phyloP scores from a whole-genome alignment of 2,329 filamentous ascomycete genomes.

The Ceratocystis harringtonii region DNA sequence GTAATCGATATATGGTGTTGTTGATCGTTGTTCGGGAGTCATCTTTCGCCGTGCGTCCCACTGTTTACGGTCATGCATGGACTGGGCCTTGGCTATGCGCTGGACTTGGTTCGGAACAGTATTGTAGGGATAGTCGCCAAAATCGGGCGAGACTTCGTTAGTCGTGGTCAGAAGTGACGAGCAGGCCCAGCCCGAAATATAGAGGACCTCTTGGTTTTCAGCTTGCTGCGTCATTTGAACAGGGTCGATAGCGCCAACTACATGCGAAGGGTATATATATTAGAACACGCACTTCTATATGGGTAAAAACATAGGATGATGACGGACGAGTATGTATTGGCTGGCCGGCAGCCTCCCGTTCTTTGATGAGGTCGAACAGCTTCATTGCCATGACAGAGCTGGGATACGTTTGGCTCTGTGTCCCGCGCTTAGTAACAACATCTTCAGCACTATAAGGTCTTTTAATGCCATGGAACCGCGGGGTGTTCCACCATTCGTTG shows the following conservation, averaged over 20 bases:
- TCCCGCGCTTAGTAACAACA: constrained; percentile 84
- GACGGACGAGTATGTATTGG: constrained; percentile 83
- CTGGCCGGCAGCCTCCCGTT: constrained; percentile 61
- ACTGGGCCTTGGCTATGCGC: constrained; percentile 88
- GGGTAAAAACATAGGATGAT: neutral
- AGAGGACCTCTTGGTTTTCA: constrained; percentile 85
- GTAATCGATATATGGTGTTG: constrained; percentile 78
- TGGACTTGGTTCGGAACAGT: constrained; percentile 98
- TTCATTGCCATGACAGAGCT: constrained; percentile 93
- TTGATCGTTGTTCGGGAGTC: constrained; percentile 53
- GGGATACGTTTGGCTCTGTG: constrained; percentile 73
- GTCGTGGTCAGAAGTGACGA: constrained; percentile 84
- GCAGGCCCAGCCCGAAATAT: constrained; percentile 95
- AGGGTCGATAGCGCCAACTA: constrained; percentile 96
- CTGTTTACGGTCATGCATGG: constrained; percentile 90
- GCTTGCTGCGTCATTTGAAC: constrained; percentile 99
- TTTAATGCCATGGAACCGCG: constrained; percentile 77
- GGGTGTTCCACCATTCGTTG: constrained; percentile 75
- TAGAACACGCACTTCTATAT: constrained; percentile 12
- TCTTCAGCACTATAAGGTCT: constrained; percentile 80
- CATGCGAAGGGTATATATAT: constrained; percentile 7
- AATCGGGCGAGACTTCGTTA: constrained; percentile 94
- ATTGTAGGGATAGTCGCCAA: constrained; percentile 98
- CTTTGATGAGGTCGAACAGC: constrained; percentile 74
- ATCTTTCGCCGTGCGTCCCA: constrained; percentile 75